Evolutionary conservation across 148 eudicot genomes (phyloP).

Genomic region (Nepenthes mirabilis): DNA sequence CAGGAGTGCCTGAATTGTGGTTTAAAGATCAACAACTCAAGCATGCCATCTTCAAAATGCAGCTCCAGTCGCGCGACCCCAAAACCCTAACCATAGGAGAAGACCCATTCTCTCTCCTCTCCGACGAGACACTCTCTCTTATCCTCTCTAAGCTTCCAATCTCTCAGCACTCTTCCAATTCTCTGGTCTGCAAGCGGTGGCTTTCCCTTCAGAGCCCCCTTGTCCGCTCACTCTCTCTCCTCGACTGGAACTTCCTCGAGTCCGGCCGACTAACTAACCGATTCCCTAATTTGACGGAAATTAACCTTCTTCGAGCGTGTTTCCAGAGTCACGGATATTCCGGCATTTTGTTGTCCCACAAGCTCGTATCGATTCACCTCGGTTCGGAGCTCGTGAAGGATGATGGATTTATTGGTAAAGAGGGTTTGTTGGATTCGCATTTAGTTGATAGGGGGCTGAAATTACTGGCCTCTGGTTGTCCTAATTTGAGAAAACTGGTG

Average conservation of each 20-base stretch:
- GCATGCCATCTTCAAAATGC: slow-evolving; percentile 40
- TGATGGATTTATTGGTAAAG: slow-evolving; percentile 26
- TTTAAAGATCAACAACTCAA: slow-evolving; percentile 35
- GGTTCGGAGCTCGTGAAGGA: slow-evolving; percentile 22
- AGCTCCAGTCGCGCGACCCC: slow-evolving; percentile 20
- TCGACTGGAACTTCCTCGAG: slow-evolving; percentile 74
- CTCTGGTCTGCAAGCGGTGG: slow-evolving; percentile 76
- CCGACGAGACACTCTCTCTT: slow-evolving; percentile 38
- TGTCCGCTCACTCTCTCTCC: slow-evolving; percentile 23
- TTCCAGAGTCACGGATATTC: slow-evolving; percentile 27
- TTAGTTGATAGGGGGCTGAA: slow-evolving; percentile 25
- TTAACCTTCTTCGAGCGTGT: slow-evolving; percentile 46
- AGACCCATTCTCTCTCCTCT: slow-evolving; percentile 31
- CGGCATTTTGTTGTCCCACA: slow-evolving; percentile 47
- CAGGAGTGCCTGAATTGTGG: slow-evolving; percentile 41
- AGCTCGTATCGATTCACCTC: slow-evolving; percentile 31
- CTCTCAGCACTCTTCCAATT: slow-evolving; percentile 27
- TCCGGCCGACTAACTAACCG: slow-evolving; percentile 51
- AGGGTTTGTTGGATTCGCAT: slow-evolving; percentile 30
- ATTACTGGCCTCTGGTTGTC: slow-evolving; percentile 45
- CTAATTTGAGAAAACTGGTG: slow-evolving; percentile 52
- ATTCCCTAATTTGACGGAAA: slow-evolving; percentile 48
- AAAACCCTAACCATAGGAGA: slow-evolving; percentile 22
- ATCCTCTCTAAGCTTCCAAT: slow-evolving; percentile 43
- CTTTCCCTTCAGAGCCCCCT: slow-evolving; percentile 33